Evolutionary conservation across 495 filamentous ascomycete species (phyloP).

Genomic region (Penicillium soppii): DNA sequence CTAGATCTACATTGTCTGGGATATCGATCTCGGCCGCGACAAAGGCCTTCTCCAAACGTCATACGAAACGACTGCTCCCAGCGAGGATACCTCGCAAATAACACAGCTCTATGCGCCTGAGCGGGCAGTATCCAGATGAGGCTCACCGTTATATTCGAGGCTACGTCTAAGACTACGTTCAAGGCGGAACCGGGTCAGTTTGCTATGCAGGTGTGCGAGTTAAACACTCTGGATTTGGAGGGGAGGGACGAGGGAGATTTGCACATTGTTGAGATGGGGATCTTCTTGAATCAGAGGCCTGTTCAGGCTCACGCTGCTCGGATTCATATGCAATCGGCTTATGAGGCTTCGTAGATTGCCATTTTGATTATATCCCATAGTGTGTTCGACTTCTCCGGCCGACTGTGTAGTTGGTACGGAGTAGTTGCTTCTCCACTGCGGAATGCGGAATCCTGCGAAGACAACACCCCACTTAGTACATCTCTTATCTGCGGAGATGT

Average conservation of each 20-base stretch:
- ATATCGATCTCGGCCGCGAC: conserved; percentile 14
- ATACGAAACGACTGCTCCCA: neutral
- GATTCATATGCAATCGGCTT: conserved; percentile 13
- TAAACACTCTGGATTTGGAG: conserved; percentile 24
- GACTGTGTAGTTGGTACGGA: too few species aligned
- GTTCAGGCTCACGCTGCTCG: conserved; percentile 18
- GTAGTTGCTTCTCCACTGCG: conserved; percentile 11
- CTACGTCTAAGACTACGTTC: conserved; percentile 20
- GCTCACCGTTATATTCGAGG: conserved; percentile 27
- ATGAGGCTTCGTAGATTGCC: too few species aligned
- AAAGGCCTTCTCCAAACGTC: neutral
- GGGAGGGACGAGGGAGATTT: conserved; percentile 6
- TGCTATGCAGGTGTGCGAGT: conserved; percentile 17
- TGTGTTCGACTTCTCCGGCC: too few species aligned
- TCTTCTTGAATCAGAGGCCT: conserved; percentile 20
- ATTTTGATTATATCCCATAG: too few species aligned
- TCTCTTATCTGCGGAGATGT: conserved; percentile 7
- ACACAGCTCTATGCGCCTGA: conserved; percentile 10
- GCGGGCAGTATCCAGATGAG: conserved; percentile 10
- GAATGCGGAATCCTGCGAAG: conserved; percentile 19
- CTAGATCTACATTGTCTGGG: conserved; percentile 24
- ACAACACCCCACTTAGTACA: neutral
- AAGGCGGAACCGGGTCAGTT: conserved; percentile 25
- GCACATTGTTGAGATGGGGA: conserved; percentile 23
- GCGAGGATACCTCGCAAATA: neutral